Percentiles rank a stretch among this genome's conserved stretches.
phyloP scores from a whole-genome alignment of 2,329 filamentous ascomycete genomes.

The Dryadomyces quercivorus region DNA sequence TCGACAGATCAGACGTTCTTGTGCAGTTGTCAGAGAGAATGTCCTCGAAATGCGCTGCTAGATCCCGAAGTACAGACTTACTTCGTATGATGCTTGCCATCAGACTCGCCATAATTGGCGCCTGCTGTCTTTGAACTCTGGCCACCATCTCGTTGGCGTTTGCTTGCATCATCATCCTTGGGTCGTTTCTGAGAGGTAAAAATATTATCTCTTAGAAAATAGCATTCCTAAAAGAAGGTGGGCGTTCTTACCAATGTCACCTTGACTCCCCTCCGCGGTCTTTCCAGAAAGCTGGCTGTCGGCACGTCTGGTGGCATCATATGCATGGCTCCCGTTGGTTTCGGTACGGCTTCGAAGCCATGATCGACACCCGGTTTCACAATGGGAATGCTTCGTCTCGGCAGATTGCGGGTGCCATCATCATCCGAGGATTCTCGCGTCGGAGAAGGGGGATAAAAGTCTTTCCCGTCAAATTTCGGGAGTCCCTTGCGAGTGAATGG shows the following conservation, averaged over 20 bases:
- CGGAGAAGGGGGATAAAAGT: constrained; percentile 49
- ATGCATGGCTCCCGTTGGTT: neutral
- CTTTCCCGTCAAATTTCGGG: constrained; percentile 52
- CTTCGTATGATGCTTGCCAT: neutral
- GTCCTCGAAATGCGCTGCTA: neutral
- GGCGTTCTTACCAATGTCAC: constrained; percentile 9
- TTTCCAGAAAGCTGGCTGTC: neutral
- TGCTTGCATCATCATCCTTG: neutral
- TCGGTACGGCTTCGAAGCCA: neutral
- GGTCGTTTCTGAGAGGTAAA: neutral
- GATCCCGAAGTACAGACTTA: neutral
- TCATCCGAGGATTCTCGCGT: neutral
- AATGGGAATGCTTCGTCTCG: constrained; percentile 1
- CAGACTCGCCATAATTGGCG: neutral
- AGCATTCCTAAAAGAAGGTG: neutral
- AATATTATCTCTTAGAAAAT: neutral
- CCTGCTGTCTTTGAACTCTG: neutral
- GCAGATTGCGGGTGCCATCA: neutral
- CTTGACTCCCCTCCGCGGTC: constrained; percentile 7
- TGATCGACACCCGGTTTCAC: constrained; percentile 2
- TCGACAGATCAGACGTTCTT: constrained; percentile 33
- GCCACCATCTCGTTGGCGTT: neutral
- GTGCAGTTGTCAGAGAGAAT: neutral
- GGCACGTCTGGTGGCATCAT: neutral
- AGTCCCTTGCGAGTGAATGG: constrained; percentile 36